Evolutionary conservation across 768 basidiomycete genomes (phyloP).

Genomic region (Crassisporium funariophilum): DNA sequence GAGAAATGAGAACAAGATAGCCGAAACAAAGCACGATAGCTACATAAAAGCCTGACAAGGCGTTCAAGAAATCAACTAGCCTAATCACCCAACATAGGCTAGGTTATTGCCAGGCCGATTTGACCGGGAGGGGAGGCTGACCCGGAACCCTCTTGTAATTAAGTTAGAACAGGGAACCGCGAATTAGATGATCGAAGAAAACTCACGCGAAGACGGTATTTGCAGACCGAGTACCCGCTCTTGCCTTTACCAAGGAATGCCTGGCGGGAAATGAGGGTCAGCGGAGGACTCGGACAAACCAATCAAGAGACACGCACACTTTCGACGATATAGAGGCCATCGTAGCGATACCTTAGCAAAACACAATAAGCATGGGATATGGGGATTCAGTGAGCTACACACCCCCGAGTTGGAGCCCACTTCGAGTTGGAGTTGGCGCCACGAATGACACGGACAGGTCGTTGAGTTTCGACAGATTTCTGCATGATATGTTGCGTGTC

Average conservation of each 20-base stretch:
- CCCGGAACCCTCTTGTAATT: constrained; percentile 14
- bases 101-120: background rate
- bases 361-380: background rate
- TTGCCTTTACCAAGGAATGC: constrained; percentile 29
- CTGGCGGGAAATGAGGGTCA: constrained; percentile 14
- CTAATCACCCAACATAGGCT: constrained; percentile 2
- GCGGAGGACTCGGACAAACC: too few species aligned
- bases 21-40: constrained; percentile 6
- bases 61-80: background rate
- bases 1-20: constrained; percentile 3
- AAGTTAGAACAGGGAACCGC: background rate
- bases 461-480: constrained; percentile 31
- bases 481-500: constrained; percentile 9
- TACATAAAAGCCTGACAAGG: background rate
- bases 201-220: constrained; percentile 29
- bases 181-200: background rate
- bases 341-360: constrained; percentile 40
- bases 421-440: constrained; percentile 29
- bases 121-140: constrained; percentile 12
- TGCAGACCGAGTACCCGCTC: constrained; percentile 32
- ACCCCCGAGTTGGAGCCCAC: constrained; percentile 40
- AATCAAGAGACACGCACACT: constrained; percentile 33
- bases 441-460: constrained; percentile 45
- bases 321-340: constrained; percentile 42
- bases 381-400: constrained; percentile 1